Conservation (phyloP, 768 basidiomycete genomes). For the Flagelloscypha sp. region DNA sequence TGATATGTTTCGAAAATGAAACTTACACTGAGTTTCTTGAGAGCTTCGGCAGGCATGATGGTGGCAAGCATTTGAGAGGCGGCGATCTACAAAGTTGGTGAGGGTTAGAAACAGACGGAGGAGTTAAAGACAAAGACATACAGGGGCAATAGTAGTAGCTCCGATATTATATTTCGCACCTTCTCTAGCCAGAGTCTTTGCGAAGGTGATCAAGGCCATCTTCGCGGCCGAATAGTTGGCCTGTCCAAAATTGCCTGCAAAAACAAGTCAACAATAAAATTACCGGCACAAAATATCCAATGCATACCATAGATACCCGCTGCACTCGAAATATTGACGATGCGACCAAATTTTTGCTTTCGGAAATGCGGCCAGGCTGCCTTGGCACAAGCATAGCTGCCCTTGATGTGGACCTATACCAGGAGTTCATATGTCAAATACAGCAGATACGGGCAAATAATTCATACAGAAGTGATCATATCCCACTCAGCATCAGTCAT, state of each 20-base stretch:
- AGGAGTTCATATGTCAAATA: no score
- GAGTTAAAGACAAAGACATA: conserved; percentile 27
- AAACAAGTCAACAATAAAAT: neutral
- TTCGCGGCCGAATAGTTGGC: conserved; percentile 98
- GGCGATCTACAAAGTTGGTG: conserved; percentile 52
- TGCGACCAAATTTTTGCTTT: conserved; percentile 88
- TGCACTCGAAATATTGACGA: conserved; percentile 92
- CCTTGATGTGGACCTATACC: conserved; percentile 89
- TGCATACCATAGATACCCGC: conserved; percentile 82
- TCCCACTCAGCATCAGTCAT: conserved; percentile 96
- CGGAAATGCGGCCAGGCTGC: conserved; percentile 96
- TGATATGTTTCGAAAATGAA: neutral
- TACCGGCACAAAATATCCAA: neutral
- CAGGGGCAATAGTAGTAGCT: conserved; percentile 83
- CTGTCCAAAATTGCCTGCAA: conserved; percentile 86
- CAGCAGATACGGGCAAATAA: no score
- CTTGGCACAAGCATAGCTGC: conserved; percentile 85
- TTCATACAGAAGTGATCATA: no score
- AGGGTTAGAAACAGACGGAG: neutral
- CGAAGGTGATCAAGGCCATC: conserved; percentile 90
- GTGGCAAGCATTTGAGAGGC: conserved; percentile 96
- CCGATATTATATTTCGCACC: conserved; percentile 89
- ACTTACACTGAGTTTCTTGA: conserved; percentile 71
- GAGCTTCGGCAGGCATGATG: conserved; percentile 88
- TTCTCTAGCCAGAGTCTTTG: conserved; percentile 87